Conservation (phyloP, 1,139 yeast species). For the Yamadazyma dendronema region DNA sequence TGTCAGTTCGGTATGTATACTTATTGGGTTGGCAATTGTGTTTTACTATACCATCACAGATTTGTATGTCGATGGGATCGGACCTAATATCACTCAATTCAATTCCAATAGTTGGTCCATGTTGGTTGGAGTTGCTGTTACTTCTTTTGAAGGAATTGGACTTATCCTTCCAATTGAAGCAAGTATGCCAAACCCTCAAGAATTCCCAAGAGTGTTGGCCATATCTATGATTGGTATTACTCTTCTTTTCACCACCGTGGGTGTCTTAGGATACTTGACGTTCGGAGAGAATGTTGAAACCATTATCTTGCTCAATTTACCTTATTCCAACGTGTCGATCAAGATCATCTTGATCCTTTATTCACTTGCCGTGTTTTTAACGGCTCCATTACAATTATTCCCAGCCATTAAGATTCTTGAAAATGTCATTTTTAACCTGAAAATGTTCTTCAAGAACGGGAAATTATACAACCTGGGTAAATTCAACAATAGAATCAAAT, state of each 20-base stretch:
- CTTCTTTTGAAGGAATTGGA: slow-evolving; percentile 81
- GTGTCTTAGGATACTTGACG: slow-evolving; percentile 65
- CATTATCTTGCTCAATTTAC: slow-evolving; percentile 68
- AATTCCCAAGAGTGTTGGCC: slow-evolving; percentile 63
- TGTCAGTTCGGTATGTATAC: slow-evolving; percentile 63
- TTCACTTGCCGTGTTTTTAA: slow-evolving; percentile 68
- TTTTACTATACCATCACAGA: slow-evolving; percentile 54
- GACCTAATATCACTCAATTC: slow-evolving; percentile 48
- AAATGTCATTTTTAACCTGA: slow-evolving; percentile 50
- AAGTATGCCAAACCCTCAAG: slow-evolving; percentile 70
- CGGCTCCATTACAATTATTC: slow-evolving; percentile 74
- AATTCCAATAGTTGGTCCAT: slow-evolving; percentile 67
- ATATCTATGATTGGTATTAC: slow-evolving; percentile 62
- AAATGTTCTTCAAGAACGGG: slow-evolving; percentile 25
- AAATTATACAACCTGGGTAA: slow-evolving; percentile 37
- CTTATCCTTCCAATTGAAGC: slow-evolving; percentile 74
- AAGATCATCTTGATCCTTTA: slow-evolving; percentile 65
- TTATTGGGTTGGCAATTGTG: slow-evolving; percentile 63
- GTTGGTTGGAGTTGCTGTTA: slow-evolving; percentile 78
- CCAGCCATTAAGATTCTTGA: slow-evolving; percentile 77
- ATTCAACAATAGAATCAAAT: slow-evolving; percentile 36
- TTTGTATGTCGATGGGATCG: slow-evolving; percentile 44
- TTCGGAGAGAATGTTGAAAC: slow-evolving; percentile 68
- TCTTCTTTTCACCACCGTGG: slow-evolving; percentile 56
- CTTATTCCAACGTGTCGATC: slow-evolving; percentile 62